A percentile compares a stretch with the other conserved stretches of the same genome.
These are phyloP conservation scores for Przewalskia tangutica DNA, from an alignment of 257 asterid species.

Conservation along the genomic window DNA sequence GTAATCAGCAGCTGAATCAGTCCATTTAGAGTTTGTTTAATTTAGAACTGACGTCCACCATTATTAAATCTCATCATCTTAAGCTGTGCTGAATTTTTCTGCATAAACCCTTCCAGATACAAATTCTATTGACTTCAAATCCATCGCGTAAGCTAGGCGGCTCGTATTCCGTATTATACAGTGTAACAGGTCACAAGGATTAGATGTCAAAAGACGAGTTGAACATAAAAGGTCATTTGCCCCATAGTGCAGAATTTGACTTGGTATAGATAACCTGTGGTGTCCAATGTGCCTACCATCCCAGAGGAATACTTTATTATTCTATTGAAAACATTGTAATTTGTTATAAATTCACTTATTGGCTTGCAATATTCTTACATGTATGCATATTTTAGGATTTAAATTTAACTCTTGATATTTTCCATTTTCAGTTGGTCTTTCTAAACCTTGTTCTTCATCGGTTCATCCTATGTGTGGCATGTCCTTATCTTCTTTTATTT, in stretches of 20 bases:
- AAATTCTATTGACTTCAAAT: background rate
- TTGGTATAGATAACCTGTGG: background rate
- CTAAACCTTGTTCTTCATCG: too few species aligned
- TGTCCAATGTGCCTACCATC: background rate
- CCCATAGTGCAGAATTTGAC: background rate
- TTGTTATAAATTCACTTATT: background rate
- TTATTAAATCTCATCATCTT: background rate
- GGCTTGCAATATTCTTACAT: background rate
- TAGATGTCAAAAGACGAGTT: background rate
- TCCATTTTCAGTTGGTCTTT: background rate
- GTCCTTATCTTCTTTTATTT: background rate
- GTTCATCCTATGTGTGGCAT: background rate
- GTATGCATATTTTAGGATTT: background rate
- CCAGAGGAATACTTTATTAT: background rate
- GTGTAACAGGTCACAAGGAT: background rate
- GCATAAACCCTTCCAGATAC: background rate
- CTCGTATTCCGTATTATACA: background rate
- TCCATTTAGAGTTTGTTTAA: background rate
- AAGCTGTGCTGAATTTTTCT: background rate
- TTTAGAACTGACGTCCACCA: background rate
- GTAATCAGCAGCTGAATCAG: background rate
- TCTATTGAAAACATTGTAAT: background rate
- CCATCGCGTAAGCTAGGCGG: background rate
- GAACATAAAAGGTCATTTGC: background rate
- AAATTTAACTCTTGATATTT: background rate